Base-by-base conservation (phyloP, 2,329 filamentous ascomycete genomes). In the Chalaropsis thielavioides region DNA sequence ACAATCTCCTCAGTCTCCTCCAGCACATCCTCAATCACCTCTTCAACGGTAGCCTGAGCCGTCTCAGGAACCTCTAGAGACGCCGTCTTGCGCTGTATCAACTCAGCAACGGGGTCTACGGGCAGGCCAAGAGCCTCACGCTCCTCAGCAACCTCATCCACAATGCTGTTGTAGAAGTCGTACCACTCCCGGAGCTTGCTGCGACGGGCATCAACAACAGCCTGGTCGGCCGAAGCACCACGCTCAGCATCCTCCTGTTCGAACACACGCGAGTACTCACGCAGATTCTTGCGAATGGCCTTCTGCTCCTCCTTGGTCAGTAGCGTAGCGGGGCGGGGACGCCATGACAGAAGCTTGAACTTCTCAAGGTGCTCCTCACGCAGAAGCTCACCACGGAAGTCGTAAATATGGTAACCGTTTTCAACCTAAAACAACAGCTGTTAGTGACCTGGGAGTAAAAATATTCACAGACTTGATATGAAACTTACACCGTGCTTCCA, bases 321-420 rank as follows among this genome's bases (percentile, higher is more conserved):
- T 68, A 99, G 84, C n/a, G 90, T 94, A 7, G 89, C 75, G 22
- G 94, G 94, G 54, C 94, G 88, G 22, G 94, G 94, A 56, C 94
- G 88, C 94, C 94, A 99, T 68, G 89, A 77, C 78, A 92, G 90
- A 76, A 99, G 94, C 83, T 96, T 96, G 84, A 99, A 97, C 77
- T 95, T 95, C 70, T 99, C 94, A 67, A 95, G 82, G 62, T 86
- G 87, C 76, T 96, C 90, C 77, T 99, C 95, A 67, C 91, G 87
- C 64, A 99, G 84, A 64, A 88, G 83, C 71, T 89, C 87, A 69
- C 94, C 95, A 75, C 86, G 89, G 83, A 99, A 99, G 74, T 95
- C 92, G 82, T 96, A 97, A 68, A 99, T 79, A 76, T 97, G 92
- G 81, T 96, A 99, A 69, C 94, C 94, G 75, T 97, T 99, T 81